Conservation (phyloP, 495 filamentous ascomycete genomes). For the Neurospora tetrasperma region DNA sequence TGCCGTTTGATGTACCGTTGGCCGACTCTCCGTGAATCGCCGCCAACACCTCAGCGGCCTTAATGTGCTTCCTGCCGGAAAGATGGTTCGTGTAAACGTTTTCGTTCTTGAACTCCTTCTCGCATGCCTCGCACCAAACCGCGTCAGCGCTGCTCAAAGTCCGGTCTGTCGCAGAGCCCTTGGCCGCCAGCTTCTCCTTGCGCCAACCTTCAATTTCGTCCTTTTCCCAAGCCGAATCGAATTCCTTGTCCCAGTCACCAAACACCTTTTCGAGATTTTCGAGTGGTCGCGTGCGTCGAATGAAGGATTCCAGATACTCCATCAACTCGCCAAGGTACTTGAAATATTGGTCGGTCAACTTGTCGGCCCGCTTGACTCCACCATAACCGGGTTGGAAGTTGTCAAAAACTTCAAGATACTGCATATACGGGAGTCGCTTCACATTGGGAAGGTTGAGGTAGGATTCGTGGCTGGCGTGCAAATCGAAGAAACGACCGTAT, state of each 20-base stretch:
- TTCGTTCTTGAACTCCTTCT: constrained; percentile 89
- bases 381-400: constrained; percentile 63
- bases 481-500: constrained; percentile 81
- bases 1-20: constrained; percentile 19
- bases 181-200: constrained; percentile 38
- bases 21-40: constrained; percentile 22
- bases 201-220: constrained; percentile 76
- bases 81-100: constrained; percentile 89
- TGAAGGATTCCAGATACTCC: constrained; percentile 75
- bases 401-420: constrained; percentile 87
- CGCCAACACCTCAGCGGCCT: constrained; percentile 54
- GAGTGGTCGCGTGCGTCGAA: constrained; percentile 68
- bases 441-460: constrained; percentile 82
- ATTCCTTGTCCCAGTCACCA: constrained; percentile 62
- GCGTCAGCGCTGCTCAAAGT: constrained; percentile 56
- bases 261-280: constrained; percentile 77
- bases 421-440: constrained; percentile 75
- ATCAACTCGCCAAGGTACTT: constrained; percentile 72
- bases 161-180: constrained; percentile 20
- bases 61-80: constrained; percentile 83
- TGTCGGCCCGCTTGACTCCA: constrained; percentile 64
- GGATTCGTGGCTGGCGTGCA: constrained; percentile 71
- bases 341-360: constrained; percentile 86
- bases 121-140: constrained; percentile 80
- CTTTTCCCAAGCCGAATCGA: constrained; percentile 70